Base-by-base conservation (phyloP, 2,329 filamentous ascomycete species). In the Pestalotiopsis sp. region DNA sequence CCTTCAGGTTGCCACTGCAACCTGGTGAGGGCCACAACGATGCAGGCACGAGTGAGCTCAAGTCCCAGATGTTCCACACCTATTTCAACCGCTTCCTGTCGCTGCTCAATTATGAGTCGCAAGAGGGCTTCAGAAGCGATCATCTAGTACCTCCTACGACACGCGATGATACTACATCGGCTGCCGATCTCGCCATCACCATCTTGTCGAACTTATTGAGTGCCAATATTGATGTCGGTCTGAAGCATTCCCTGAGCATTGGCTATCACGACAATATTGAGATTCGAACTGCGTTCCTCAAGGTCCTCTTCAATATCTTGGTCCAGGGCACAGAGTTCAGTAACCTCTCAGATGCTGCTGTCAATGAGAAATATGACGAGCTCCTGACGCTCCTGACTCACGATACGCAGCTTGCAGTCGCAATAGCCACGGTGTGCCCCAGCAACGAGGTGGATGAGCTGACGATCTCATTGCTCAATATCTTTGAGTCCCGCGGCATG, bases 291-390 rank as follows among this genome's bases (percentile, higher is more conserved):
- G 90, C 90, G 2, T 92, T 92, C 75, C 87, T 92, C 69, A 90
- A 89, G 72, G 90, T 92, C 17, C 82, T 92, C 5, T 91, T 89
- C 75, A 92, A 92, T 75, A 92, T 92, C 66, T 78, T 92, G 17
- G 85, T 91, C n/a, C 90, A 92, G 75, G 90, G 90, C 45, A 91
- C 90, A 1, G 90, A 92, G 75, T 92, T 92, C 75, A 91, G 87
- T 74, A 91, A 90, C 67, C 77, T 92, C 38, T 91, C 90, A 1
- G 90, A 92, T 77, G 86, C 87, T 13, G 89, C 89, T 17, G 88
- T 92, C 14, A 91, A 86, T 72, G 89, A 92, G 75, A 91, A 91
- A 75, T 92, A 92, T 70, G 87, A 91, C 70, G 87, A 90, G 72
- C 79, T 92, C 23, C 80, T 92, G 62, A 84, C 90, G 84, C 80